phyloP scores from a whole-genome alignment of 148 eudicot species.

The Fallopia convolvulus region DNA sequence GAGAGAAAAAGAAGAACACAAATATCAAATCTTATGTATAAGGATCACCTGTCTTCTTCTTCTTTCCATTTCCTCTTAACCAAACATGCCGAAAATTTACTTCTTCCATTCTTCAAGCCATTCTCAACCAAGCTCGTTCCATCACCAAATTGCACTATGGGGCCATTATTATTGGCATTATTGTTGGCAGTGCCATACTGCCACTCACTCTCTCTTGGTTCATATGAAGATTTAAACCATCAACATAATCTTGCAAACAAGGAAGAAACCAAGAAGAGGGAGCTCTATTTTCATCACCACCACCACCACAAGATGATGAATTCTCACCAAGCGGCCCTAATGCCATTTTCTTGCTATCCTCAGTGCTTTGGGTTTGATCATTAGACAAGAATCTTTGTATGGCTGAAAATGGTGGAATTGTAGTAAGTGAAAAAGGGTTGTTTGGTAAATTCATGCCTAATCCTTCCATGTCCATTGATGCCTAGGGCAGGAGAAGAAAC shows the following conservation, averaged over 20 bases:
- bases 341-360: not conserved
- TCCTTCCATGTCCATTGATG: not conserved
- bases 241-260: not conserved
- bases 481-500: too few relatives aligned
- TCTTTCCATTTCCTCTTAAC: not conserved
- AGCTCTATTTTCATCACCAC: not conserved
- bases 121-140: not conserved
- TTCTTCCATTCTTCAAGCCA: too few relatives aligned
- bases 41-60: not conserved
- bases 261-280: constrained; percentile 2
- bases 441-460: not conserved
- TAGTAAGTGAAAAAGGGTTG: not conserved
- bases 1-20: too few relatives aligned
- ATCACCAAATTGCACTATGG: not conserved
- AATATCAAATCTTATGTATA: too few relatives aligned
- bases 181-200: not conserved
- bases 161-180: not conserved
- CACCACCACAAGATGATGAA: not conserved
- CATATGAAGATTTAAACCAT: not conserved
- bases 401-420: not conserved
- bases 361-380: not conserved
- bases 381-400: not conserved
- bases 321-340: not conserved
- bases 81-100: not conserved
- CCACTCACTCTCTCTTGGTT: not conserved